These are phyloP conservation scores for Babesia microti DNA, from an alignment of 169 alveolate species.

Conservation along the genomic window DNA sequence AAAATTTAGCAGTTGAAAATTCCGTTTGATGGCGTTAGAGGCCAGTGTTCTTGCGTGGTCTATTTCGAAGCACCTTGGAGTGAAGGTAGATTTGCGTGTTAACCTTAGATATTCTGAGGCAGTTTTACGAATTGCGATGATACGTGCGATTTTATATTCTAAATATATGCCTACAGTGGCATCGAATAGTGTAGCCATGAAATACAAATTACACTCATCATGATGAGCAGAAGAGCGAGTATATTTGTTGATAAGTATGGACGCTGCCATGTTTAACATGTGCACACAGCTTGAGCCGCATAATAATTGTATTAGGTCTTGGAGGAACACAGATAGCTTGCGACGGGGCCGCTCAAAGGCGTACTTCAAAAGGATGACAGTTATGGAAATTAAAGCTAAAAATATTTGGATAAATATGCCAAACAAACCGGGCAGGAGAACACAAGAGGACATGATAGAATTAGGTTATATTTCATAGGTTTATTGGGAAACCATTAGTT, in stretches of 20 bases:
- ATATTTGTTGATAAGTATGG: conserved; percentile 41
- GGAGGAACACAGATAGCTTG: conserved; percentile 36
- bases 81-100: conserved; percentile 37
- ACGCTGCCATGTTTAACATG: conserved; percentile 44
- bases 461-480: too few relatives aligned
- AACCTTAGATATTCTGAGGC: conserved; percentile 30
- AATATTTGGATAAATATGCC: conserved; percentile 56
- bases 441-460: too few relatives aligned
- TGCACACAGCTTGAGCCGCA: conserved; percentile 61
- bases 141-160: conserved; percentile 35
- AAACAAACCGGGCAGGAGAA: conserved; percentile 58
- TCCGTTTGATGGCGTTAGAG: conserved; percentile 5
- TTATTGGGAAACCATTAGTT: conserved; percentile 94
- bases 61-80: conserved; percentile 33
- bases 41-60: conserved; percentile 40
- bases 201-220: conserved; percentile 62
- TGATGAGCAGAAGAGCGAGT: conserved; percentile 3
- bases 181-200: conserved; percentile 54
- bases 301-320: conserved; percentile 45
- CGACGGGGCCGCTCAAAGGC: conserved; percentile 51
- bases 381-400: conserved; percentile 42
- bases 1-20: not conserved
- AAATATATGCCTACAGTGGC: conserved; percentile 55
- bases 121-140: conserved; percentile 34
- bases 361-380: conserved; percentile 46